These are phyloP conservation scores for Chaetomiaceae sp. DNA, from an alignment of 2,329 filamentous ascomycete species.

Conservation along the genomic window DNA sequence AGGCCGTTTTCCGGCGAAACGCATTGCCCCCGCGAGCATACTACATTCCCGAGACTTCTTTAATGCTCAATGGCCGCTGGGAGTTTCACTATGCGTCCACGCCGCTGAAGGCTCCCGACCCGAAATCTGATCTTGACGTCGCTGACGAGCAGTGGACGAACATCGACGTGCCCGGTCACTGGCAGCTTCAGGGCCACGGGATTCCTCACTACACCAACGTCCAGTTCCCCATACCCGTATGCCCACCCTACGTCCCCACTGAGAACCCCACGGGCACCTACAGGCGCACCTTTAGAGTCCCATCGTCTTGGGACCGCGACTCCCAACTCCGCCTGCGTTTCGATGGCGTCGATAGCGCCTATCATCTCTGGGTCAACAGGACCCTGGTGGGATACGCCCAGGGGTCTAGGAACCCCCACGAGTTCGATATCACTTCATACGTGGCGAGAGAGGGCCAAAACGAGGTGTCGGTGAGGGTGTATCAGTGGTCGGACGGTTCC, in stretches of 20 bases:
- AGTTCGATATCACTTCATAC: conserved; percentile 59
- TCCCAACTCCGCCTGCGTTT: conserved; percentile 59
- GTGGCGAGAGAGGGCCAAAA: conserved; percentile 43
- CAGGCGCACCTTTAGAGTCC: conserved; percentile 50
- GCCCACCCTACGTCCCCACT: conserved; percentile 56
- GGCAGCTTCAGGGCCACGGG: conserved; percentile 66
- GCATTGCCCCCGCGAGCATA: conserved; percentile 49
- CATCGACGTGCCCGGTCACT: conserved; percentile 61
- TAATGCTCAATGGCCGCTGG: conserved; percentile 53
- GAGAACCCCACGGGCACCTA: conserved; percentile 64
- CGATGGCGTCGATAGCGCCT: conserved; percentile 68
- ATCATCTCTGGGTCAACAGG: conserved; percentile 65
- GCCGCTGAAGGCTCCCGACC: conserved; percentile 42
- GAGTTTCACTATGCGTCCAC: conserved; percentile 47
- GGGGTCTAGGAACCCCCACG: conserved; percentile 62
- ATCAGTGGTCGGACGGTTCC: conserved; percentile 64
- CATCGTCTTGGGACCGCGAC: conserved; percentile 39
- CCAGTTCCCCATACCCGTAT: conserved; percentile 60
- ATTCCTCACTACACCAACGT: conserved; percentile 65
- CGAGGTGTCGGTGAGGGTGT: conserved; percentile 59
- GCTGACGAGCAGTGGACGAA: conserved; percentile 36
- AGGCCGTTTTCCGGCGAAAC: conserved; percentile 49
- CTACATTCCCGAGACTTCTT: conserved; percentile 44
- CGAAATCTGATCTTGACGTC: conserved; percentile 21
- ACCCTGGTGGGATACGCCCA: conserved; percentile 61